These are phyloP conservation scores for Casuarina glauca DNA, from an alignment of 306 rosid genomes.

Conservation along the genomic window DNA sequence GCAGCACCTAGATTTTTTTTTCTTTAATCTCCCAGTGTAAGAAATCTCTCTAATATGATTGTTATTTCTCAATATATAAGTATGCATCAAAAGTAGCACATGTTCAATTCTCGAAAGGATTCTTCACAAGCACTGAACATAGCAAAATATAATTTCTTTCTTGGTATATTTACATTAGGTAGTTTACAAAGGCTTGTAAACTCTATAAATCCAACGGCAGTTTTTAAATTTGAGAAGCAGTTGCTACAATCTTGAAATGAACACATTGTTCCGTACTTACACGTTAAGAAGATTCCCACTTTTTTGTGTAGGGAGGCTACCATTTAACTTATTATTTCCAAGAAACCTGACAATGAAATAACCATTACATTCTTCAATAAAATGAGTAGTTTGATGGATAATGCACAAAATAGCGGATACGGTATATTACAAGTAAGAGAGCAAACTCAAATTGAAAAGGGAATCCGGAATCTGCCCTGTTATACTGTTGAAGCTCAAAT, in stretches of 20 bases:
- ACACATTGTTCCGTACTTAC: constrained; percentile 39
- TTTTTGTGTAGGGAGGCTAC: constrained; percentile 54
- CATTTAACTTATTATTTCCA: constrained; percentile 70
- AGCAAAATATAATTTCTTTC: background rate
- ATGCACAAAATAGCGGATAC: constrained; percentile 9
- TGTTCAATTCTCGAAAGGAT: background rate
- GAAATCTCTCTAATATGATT: background rate
- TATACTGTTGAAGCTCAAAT: constrained; percentile 85
- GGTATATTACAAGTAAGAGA: constrained; percentile 57
- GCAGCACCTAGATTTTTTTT: background rate
- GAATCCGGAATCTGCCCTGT: constrained; percentile 55
- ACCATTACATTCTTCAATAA: constrained; percentile 15
- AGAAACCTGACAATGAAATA: constrained; percentile 52
- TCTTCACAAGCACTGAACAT: background rate
- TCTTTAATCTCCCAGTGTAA: background rate
- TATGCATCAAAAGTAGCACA: background rate
- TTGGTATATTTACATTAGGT: background rate
- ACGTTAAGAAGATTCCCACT: constrained; percentile 47
- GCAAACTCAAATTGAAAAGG: constrained; percentile 64
- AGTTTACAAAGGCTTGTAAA: background rate
- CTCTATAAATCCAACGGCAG: background rate
- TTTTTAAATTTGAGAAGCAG: too few species aligned
- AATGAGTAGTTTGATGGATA: constrained; percentile 1
- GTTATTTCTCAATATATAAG: background rate
- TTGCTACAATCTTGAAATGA: too few species aligned